Percentiles rank a stretch among this genome's conserved stretches.
phyloP scores from a whole-genome alignment of 352 stramenopile genomes.

The Saprolegnia parasitica region DNA sequence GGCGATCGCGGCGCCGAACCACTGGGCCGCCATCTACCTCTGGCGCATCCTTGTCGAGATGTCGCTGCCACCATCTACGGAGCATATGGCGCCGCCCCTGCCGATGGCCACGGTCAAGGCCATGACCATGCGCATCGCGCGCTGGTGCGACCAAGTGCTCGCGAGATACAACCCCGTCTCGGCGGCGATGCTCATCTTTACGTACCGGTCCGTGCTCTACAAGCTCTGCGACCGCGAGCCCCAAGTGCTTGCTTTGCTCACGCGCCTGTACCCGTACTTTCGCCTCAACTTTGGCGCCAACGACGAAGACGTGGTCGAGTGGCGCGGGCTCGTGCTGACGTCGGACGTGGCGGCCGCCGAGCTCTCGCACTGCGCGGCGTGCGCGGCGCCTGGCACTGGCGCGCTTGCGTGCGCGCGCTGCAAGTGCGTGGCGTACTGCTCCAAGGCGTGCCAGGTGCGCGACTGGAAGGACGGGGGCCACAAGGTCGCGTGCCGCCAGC shows the following conservation, averaged over 20 bases:
- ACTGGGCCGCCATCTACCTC: constrained; percentile 14
- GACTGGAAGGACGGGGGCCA: constrained; percentile 39
- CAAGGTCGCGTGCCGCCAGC: background rate
- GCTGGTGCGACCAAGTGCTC: background rate
- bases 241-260: background rate
- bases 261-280: background rate
- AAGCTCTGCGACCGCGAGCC: background rate
- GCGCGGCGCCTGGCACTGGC: background rate
- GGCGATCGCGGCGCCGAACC: background rate
- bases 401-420: constrained; percentile 40
- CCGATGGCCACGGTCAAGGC: background rate
- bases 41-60: constrained; percentile 8
- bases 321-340: background rate
- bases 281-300: constrained; percentile 15
- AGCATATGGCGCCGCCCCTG: constrained; percentile 3
- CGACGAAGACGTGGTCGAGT: constrained; percentile 14
- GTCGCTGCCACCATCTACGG: background rate
- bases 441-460: constrained; percentile 44
- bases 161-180: constrained; percentile 3
- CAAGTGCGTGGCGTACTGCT: constrained; percentile 57
- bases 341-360: background rate
- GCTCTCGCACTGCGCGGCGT: background rate
- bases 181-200: constrained; percentile 1
- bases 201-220: background rate
- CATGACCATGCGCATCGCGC: background rate